phyloP scores from a whole-genome alignment of 2,329 filamentous ascomycete genomes.

The Colletotrichum coccodes region DNA sequence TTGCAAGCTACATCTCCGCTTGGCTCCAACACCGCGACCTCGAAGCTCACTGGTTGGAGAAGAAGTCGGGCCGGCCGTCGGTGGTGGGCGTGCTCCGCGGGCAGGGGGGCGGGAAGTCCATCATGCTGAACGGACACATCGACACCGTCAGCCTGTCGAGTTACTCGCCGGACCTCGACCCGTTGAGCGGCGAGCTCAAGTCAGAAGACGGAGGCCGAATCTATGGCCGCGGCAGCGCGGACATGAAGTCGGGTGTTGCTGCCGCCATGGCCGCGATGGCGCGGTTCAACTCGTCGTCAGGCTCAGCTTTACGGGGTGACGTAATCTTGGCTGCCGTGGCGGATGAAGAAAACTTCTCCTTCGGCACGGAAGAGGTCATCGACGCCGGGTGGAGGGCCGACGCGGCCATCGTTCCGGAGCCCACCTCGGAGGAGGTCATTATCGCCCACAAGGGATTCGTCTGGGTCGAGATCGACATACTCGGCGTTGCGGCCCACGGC shows the following conservation, averaged over 20 bases:
- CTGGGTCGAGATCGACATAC: conserved; percentile 54
- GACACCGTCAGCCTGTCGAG: conserved; percentile 61
- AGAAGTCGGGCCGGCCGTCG: conserved; percentile 57
- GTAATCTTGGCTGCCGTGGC: conserved; percentile 64
- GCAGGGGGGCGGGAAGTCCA: conserved; percentile 54
- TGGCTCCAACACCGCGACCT: conserved; percentile 64
- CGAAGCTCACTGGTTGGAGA: conserved; percentile 60
- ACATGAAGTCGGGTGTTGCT: conserved; percentile 64
- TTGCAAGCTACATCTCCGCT: conserved; percentile 56
- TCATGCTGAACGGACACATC: conserved; percentile 64
- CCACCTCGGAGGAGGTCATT: conserved; percentile 53
- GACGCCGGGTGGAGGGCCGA: conserved; percentile 63
- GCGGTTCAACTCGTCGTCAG: conserved; percentile 36
- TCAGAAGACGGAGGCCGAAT: conserved; percentile 48
- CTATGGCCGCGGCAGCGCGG: conserved; percentile 57
- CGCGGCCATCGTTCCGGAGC: conserved; percentile 60
- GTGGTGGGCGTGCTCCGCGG: conserved; percentile 59
- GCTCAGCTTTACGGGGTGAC: conserved; percentile 55
- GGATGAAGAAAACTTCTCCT: conserved; percentile 61
- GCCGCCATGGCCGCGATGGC: conserved; percentile 53
- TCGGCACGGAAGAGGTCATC: conserved; percentile 61
- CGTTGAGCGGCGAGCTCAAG: conserved; percentile 51
- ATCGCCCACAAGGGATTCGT: conserved; percentile 62
- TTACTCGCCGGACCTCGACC: conserved; percentile 51
- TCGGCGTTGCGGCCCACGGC: conserved; percentile 54